Evolutionary conservation across 1,284 basidiomycete genomes (phyloP).

Genomic region (Rhodotorula sp.): DNA sequence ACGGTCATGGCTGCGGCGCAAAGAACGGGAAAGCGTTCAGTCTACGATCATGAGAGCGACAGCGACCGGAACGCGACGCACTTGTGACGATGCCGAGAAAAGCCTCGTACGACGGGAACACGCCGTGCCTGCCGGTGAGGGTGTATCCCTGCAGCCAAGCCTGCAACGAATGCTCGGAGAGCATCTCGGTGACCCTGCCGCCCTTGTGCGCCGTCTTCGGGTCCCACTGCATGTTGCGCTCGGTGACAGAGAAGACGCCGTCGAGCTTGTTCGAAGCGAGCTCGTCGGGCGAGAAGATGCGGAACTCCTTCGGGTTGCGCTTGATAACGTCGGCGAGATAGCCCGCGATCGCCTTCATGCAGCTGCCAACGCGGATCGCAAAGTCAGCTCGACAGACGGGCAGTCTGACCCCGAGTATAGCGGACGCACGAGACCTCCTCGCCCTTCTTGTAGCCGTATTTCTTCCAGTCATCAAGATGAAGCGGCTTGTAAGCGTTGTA

Average conservation of each 20-base stretch:
- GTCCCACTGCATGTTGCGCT: slow-evolving; percentile 79
- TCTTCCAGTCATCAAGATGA: slow-evolving; percentile 64
- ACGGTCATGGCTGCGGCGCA: slow-evolving; percentile 28
- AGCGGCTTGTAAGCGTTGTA: slow-evolving; percentile 65
- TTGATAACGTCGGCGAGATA: slow-evolving; percentile 55
- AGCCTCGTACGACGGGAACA: slow-evolving; percentile 86
- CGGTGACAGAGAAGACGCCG: slow-evolving; percentile 60
- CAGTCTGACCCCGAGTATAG: background rate
- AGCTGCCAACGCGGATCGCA: slow-evolving; percentile 46
- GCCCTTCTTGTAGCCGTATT: slow-evolving; percentile 58
- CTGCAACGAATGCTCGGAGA: slow-evolving; percentile 80
- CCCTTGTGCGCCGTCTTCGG: slow-evolving; percentile 58
- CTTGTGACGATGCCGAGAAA: slow-evolving; percentile 66
- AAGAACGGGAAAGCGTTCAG: background rate
- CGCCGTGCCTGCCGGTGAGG: slow-evolving; percentile 64
- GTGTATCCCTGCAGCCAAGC: slow-evolving; percentile 49
- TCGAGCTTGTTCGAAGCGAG: slow-evolving; percentile 86
- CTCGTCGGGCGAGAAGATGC: slow-evolving; percentile 89
- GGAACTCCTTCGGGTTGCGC: slow-evolving; percentile 71
- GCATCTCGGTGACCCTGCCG: slow-evolving; percentile 79
- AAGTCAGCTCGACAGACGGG: background rate
- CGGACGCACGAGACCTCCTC: slow-evolving; percentile 53
- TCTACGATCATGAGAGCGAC: background rate
- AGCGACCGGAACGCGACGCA: background rate
- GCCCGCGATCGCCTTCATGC: slow-evolving; percentile 71